Conservation (phyloP, 1,284 basidiomycete species). For the Inonotus hispidus region DNA sequence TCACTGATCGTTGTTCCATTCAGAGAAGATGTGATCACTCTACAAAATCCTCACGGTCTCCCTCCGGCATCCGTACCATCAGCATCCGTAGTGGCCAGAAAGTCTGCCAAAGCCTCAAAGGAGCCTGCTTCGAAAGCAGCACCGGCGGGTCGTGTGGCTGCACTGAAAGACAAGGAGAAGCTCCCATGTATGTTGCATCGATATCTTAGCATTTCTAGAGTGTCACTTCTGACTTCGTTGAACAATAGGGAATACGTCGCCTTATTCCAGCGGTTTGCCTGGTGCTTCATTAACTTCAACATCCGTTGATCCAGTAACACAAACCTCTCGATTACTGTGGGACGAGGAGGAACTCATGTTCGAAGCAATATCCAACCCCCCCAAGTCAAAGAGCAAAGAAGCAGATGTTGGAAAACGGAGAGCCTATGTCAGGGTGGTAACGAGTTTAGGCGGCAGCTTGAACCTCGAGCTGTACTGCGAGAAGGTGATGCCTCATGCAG, state of each 20-base stretch:
- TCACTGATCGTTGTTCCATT: neutral
- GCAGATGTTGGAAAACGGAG: conserved; percentile 86
- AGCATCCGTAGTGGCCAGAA: conserved; percentile 27
- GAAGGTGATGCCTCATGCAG: conserved; percentile 46
- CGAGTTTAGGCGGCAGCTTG: conserved; percentile 81
- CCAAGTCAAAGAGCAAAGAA: conserved; percentile 81
- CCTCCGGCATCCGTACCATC: conserved; percentile 48
- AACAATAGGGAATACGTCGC: conserved; percentile 78
- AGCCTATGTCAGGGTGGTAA: conserved; percentile 88
- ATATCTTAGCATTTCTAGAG: neutral
- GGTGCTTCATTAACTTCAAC: conserved; percentile 95
- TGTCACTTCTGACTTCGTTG: conserved; percentile 2
- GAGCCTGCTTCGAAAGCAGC: conserved; percentile 31
- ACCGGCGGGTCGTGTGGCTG: conserved; percentile 28
- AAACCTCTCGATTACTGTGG: conserved; percentile 78
- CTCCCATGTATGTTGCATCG: conserved; percentile 53
- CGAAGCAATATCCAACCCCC: conserved; percentile 74
- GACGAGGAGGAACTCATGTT: conserved; percentile 97
- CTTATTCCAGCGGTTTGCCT: conserved; percentile 84
- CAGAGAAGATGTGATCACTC: conserved; percentile 86
- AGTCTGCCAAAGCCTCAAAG: conserved; percentile 29
- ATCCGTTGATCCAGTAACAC: conserved; percentile 75
- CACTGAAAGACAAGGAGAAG: conserved; percentile 47
- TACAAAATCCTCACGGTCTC: conserved; percentile 83
- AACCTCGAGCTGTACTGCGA: conserved; percentile 93